Evolutionary conservation across 441 rosid species (phyloP).

Genomic region (Mallotus repandus): DNA sequence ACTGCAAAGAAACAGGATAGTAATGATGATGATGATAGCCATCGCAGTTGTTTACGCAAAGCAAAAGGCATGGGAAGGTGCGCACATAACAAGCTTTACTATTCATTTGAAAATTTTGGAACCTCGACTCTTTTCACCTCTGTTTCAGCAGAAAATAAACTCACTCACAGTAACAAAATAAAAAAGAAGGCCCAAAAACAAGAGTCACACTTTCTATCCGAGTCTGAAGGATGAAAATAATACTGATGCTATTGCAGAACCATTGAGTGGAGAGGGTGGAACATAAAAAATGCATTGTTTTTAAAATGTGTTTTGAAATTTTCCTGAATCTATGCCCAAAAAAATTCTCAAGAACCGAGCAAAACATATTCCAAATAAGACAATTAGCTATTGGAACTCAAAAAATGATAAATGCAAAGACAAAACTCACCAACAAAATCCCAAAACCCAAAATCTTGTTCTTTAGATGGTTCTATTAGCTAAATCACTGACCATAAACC

Average conservation of each 20-base stretch:
- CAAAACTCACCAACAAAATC: constrained; percentile 30
- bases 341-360: constrained; percentile 19
- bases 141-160: constrained; percentile 29
- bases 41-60: constrained; percentile 28
- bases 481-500: constrained; percentile 37
- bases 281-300: not conserved
- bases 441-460: constrained; percentile 26
- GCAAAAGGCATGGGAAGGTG: constrained; percentile 28
- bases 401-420: constrained; percentile 32
- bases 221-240: no score
- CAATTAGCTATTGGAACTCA: constrained; percentile 23
- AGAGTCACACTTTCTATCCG: constrained; percentile 14
- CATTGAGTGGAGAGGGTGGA: constrained; percentile 12
- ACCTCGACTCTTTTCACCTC: constrained; percentile 28
- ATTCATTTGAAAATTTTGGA: constrained; percentile 31
- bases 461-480: constrained; percentile 32
- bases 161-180: not conserved
- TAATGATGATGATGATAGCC: constrained; percentile 28
- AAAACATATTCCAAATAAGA: constrained; percentile 28
- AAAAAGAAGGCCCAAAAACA: constrained; percentile 8
- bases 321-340: constrained; percentile 15
- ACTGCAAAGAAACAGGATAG: constrained; percentile 27
- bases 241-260: constrained; percentile 19
- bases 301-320: no score
- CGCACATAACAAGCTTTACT: constrained; percentile 38